Evolutionary conservation across 257 asterid species (phyloP), one percentile per base, ranked within the genome.

Genomic region (Henckelia pumila): DNA sequence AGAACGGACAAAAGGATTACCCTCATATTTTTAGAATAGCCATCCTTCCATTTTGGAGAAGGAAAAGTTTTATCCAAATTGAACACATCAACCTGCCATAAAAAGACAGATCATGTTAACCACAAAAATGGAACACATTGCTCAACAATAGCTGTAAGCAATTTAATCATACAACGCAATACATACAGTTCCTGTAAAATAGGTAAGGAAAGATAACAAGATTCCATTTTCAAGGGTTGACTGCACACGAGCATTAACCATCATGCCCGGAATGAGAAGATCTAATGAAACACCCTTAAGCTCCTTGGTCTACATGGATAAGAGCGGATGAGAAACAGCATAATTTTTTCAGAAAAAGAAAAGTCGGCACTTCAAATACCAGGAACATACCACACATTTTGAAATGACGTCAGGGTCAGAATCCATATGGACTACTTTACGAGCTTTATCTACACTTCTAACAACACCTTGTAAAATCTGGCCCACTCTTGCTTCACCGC

Each of bases 181-280:
- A 83, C 99, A 71, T 85, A 94, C 99, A 56, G 97, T 94, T 85
- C 99, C 99, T 8, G 96, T 87, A 67, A 94, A 94, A 79, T 91
- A 94, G 8, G 93, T 80, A 56, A 94, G 97, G 78, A 94, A 94
- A 58, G 96, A 87, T 64, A 94, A 72, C 86, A 91, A 75, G 77
- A 91, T 59, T 57, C 99, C 99, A 83, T 91, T 94, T 72, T 88
- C 97, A 26, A 91, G 93, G 57, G 85, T 82, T 70, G 99, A 82
- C 75, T 73, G 82, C 65, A 94, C 99, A 70, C 85, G 85, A 64
- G 97, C 93, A 77, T 87, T 89, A 79, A 94, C 96, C 97, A 94
- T 76, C 99, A 94, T 94, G 77, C 99, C 99, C 40, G 99, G 99
- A 80, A 82, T 81, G 61, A 94, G 97, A 80, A 88, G 92, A 83